phyloP scores from a whole-genome alignment of 768 basidiomycete species.

The Pleurotus cornucopiae region DNA sequence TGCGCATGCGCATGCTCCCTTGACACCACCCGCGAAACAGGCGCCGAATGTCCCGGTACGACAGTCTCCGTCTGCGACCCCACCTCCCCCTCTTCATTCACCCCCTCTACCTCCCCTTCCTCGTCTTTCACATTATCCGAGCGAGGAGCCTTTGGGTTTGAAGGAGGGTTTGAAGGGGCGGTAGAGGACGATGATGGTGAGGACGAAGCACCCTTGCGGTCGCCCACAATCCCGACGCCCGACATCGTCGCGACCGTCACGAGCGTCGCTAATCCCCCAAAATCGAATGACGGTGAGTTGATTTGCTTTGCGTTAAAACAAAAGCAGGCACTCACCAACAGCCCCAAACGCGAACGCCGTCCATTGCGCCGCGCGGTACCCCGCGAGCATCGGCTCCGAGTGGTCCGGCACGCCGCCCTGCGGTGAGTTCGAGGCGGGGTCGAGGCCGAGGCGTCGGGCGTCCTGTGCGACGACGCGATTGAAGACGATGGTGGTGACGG shows the following conservation, averaged over 20 bases:
- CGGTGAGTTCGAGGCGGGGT: too few relatives aligned
- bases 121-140: too few relatives aligned
- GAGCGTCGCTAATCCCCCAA: not conserved
- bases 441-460: slow-evolving; percentile 11
- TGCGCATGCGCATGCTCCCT: too few relatives aligned
- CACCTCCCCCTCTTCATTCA: too few relatives aligned
- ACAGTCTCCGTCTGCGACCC: too few relatives aligned
- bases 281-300: not conserved
- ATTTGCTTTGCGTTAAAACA: not conserved
- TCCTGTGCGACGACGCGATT: slow-evolving; percentile 41
- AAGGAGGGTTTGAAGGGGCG: too few relatives aligned
- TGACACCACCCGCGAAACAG: too few relatives aligned
- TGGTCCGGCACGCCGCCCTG: slow-evolving; percentile 18
- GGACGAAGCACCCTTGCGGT: too few relatives aligned
- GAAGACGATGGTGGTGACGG: slow-evolving; percentile 69
- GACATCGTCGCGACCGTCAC: not conserved
- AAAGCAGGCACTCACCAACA: slow-evolving; percentile 31
- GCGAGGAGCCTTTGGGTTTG: too few relatives aligned
- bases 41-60: too few relatives aligned
- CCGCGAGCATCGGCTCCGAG: slow-evolving; percentile 31
- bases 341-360: slow-evolving; percentile 56
- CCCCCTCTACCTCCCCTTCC: too few relatives aligned
- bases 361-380: slow-evolving; percentile 67
- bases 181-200: too few relatives aligned
- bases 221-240: not conserved